phyloP scores from a whole-genome alignment of 176 grass and related monocot species.

The Tillandsia fasciculata region DNA sequence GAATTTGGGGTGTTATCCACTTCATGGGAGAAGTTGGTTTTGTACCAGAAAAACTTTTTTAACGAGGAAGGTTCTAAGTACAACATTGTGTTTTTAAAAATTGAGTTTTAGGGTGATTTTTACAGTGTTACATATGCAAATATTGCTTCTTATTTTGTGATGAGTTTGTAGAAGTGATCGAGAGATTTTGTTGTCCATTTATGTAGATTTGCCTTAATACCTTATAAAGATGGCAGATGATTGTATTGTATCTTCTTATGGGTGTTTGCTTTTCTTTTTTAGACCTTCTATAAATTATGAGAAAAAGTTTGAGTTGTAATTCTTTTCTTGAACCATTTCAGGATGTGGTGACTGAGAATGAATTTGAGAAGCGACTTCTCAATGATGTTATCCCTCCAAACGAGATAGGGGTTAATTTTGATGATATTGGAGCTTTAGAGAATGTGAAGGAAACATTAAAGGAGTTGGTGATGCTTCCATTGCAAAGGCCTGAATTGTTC shows the following conservation, averaged over 20 bases:
- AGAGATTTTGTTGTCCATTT: slow-evolving; percentile 5
- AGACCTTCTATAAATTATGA: neutral
- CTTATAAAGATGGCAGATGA: neutral
- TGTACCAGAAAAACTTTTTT: too few species aligned
- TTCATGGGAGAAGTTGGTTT: too few species aligned
- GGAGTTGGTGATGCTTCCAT: slow-evolving; percentile 98
- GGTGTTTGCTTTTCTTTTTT: neutral
- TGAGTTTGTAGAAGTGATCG: neutral
- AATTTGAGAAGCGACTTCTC: slow-evolving; percentile 95
- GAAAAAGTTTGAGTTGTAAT: neutral
- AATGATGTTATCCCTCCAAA: slow-evolving; percentile 85
- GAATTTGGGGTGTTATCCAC: too few species aligned
- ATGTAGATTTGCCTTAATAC: neutral
- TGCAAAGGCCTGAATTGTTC: slow-evolving; percentile 95
- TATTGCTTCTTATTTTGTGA: neutral
- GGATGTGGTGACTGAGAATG: slow-evolving; percentile 86
- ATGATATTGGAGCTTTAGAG: slow-evolving; percentile 92
- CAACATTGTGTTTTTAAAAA: too few species aligned
- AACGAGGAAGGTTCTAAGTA: too few species aligned
- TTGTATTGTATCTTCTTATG: neutral
- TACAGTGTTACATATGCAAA: too few species aligned
- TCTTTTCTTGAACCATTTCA: slow-evolving; percentile 29
- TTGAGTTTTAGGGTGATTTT: too few species aligned
- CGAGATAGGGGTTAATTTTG: slow-evolving; percentile 92
- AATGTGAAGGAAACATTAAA: slow-evolving; percentile 96